Base-by-base conservation (phyloP, 352 stramenopile genomes). In the Lagenidium sp. region DNA sequence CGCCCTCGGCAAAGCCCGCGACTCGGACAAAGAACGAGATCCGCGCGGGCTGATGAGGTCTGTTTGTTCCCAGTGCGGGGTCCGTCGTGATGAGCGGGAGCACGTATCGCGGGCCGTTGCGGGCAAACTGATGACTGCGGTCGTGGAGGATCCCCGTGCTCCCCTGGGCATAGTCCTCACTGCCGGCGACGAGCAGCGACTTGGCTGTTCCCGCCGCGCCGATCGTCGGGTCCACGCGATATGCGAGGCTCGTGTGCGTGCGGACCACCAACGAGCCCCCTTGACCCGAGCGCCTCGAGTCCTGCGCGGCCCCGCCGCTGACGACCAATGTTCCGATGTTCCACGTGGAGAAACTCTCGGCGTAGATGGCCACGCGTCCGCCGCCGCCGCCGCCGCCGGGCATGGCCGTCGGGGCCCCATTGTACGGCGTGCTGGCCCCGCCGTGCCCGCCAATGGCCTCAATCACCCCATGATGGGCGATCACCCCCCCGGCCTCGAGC, bases 261-360 rank as follows among this genome's bases (percentile, higher is more conserved):
- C 68, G 65, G 6, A 85, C 54, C 31, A 63, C 61, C 3, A 57
- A 43, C 0, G 68, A 74, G 5, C 79, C 79, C 13, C 37, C 36
- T 10, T 58, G 44, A 12, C 75, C 79, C 20, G 24, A 55, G 25
- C 69, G 63, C 21, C 3, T 12, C 3, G 35, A 6, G 37, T 85
- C 60, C 43, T 80, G 64, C 3, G 75, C 84, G 1, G 61, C 44
- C 0, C 77, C 76, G 31, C 82, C 82, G 52, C 91, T 81, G 2
- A 91, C 82, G 16, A 72, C 46, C 11, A 98, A 63, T 10, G 63
- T 59, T n/a, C 71, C 85, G 25, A 74, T 64, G 0, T 72, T 69
- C 47, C 87, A 95, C 11, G 97, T 72, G 0, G 84, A 81, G 26
- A 98, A 87, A 25, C 96, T 86, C 53, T 98, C 97, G 0, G 88